phyloP scores from a whole-genome alignment of 176 grass and related monocot genomes.

The Ampelocalamus luodianensis region DNA sequence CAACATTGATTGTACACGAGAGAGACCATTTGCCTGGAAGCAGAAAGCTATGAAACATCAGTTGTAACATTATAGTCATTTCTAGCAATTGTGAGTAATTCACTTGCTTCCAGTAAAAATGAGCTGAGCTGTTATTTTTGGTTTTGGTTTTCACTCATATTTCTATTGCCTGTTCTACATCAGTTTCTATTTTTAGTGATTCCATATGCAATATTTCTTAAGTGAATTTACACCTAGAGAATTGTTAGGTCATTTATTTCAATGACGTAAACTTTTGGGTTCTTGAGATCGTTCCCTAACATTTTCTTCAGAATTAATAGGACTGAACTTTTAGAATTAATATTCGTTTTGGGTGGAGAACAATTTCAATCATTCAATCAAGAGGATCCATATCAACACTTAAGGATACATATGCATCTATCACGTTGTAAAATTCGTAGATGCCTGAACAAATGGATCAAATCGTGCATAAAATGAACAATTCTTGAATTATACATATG shows the following conservation, averaged over 20 bases:
- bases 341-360: background rate
- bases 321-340: background rate
- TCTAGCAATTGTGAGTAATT: background rate
- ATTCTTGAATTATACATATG: slow-evolving; percentile 33
- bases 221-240: background rate
- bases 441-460: too few species aligned
- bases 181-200: background rate
- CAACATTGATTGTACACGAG: slow-evolving; percentile 68
- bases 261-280: background rate
- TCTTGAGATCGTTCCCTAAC: background rate
- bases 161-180: background rate
- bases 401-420: background rate
- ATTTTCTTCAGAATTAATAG: too few species aligned
- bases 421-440: too few species aligned
- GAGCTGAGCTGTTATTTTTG: background rate
- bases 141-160: background rate
- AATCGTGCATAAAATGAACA: slow-evolving; percentile 4
- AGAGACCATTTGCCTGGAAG: slow-evolving; percentile 71
- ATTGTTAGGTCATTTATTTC: background rate
- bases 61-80: slow-evolving; percentile 10
- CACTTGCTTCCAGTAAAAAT: background rate
- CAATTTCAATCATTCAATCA: background rate
- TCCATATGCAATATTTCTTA: background rate
- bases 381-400: background rate
- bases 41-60: slow-evolving; percentile 67